Evolutionary conservation across 805 yeast species (phyloP), one percentile per base, ranked within the genome.

Genomic region (Candida arabinofermentans): DNA sequence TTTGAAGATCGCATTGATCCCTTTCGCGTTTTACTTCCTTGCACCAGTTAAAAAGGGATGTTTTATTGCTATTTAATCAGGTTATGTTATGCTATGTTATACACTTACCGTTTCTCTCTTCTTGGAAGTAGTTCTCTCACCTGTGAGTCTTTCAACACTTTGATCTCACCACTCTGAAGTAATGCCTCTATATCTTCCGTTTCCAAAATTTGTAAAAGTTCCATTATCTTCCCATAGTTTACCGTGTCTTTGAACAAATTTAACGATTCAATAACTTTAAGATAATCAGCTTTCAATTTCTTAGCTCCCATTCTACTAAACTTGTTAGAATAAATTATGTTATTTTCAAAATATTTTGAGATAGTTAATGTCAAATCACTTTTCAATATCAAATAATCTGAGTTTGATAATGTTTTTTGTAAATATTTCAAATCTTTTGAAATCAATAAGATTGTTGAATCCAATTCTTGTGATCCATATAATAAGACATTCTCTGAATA

Each of bases 271-370:
- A 71, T 66, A 8, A 72, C 24, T 21, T 46, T 50, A 3, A 48
- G 44, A 8, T 68, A 44, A 42, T 70, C 74, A 4, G 39, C 41
- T 7, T 44, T 44, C 18, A 73, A 53, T 39, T 64, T 68, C 8
- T 27, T 12, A 2, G 69, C 72, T 5, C 74, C 73, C 8, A 33
- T 24, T 5, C 24, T 21, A 12, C 57, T 55, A 51, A 72, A 73
- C 36, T 49, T 54, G 44, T 65, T 65, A 8, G 67, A 66, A 46
- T 61, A 60, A 8, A 71, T 54, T 12, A 72, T 58, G 38, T 64
- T 62, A 23, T 55, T 61, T 54, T 65, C 67, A 37, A 72, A 55
- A 39, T 69, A 67, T 16, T 47, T 47, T 2, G 66, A 58, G n/a
- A 72, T 40, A 3, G 57, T 53, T 5, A 40, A 35, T 1, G 67